phyloP scores from a whole-genome alignment of 768 basidiomycete species.

The Suillus decipiens region DNA sequence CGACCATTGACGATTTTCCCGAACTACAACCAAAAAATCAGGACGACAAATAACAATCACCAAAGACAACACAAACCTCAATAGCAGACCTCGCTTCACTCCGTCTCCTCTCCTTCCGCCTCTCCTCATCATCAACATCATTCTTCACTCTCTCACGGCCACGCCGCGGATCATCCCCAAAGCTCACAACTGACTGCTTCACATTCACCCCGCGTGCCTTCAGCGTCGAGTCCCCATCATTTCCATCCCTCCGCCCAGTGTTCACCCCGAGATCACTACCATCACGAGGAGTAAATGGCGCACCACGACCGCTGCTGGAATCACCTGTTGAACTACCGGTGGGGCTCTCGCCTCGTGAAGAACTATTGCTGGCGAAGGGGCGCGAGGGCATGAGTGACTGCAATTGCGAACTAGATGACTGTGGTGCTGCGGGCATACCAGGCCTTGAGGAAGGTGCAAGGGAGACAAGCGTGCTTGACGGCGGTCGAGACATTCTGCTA shows the following conservation, averaged over 20 bases:
- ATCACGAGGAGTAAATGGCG: constrained; percentile 76
- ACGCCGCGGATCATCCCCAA: constrained; percentile 51
- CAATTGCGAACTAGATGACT: constrained; percentile 24
- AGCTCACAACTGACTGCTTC: constrained; percentile 68
- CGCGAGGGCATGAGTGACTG: constrained; percentile 38
- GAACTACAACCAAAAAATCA: constrained; percentile 48
- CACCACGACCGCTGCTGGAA: constrained; percentile 69
- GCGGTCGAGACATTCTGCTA: constrained; percentile 16
- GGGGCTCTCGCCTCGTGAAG: constrained; percentile 59
- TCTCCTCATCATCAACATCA: constrained; percentile 45
- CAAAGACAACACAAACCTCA: constrained; percentile 56
- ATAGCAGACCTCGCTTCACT: constrained; percentile 86
- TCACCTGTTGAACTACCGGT: constrained; percentile 80
- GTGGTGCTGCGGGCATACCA: constrained; percentile 6
- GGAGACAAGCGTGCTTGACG: constrained; percentile 15
- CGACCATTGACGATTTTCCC: constrained; percentile 87
- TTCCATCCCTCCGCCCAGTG: constrained; percentile 21
- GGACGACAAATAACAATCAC: constrained; percentile 7
- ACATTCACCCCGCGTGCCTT: constrained; percentile 36
- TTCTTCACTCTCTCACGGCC: constrained; percentile 34
- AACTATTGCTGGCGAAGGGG: constrained; percentile 54
- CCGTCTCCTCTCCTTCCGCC: constrained; percentile 72
- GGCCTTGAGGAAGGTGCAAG: constrained; percentile 13
- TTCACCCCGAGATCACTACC: constrained; percentile 59
- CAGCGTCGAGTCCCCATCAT: constrained; percentile 29